Conservation (phyloP, 1,284 basidiomycete genomes). For the Trichosporon faecale region DNA sequence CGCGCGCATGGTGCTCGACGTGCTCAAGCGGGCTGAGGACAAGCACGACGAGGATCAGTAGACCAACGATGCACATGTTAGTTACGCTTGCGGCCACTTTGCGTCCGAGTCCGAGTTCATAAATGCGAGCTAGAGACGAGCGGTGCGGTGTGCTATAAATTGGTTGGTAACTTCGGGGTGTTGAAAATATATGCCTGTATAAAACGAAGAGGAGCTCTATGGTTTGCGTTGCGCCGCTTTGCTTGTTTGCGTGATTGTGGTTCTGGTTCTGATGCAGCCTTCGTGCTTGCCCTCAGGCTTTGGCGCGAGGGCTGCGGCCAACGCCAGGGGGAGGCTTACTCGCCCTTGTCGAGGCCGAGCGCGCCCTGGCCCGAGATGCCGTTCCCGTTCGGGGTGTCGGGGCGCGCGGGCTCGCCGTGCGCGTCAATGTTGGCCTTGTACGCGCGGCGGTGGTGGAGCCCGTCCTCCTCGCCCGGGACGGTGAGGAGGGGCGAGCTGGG, state of each 20-base stretch:
- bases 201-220: background rate
- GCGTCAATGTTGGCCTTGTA: slow-evolving; percentile 7
- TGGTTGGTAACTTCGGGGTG: too few relatives aligned
- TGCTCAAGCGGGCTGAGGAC: background rate
- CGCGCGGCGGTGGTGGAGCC: slow-evolving; percentile 21
- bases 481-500: background rate
- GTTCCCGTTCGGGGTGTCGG: background rate
- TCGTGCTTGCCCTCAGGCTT: too few relatives aligned
- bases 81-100: too few relatives aligned
- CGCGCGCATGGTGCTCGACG: background rate
- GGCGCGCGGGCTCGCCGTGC: background rate
- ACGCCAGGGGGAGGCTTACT: too few relatives aligned
- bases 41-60: background rate
- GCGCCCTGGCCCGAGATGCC: slow-evolving; percentile 5
- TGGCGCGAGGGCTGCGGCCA: too few relatives aligned
- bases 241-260: background rate
- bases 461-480: slow-evolving; percentile 15
- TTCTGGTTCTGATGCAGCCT: background rate
- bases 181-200: background rate
- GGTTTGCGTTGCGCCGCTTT: background rate
- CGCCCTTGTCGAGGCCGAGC: slow-evolving; percentile 25
- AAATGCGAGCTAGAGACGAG: background rate
- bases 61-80: background rate
- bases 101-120: too few relatives aligned
- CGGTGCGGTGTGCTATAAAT: too few relatives aligned